Evolutionary conservation across 192 early-diverging fungal species (phyloP).

Genomic region (Rhizoclosmatium globosum): DNA sequence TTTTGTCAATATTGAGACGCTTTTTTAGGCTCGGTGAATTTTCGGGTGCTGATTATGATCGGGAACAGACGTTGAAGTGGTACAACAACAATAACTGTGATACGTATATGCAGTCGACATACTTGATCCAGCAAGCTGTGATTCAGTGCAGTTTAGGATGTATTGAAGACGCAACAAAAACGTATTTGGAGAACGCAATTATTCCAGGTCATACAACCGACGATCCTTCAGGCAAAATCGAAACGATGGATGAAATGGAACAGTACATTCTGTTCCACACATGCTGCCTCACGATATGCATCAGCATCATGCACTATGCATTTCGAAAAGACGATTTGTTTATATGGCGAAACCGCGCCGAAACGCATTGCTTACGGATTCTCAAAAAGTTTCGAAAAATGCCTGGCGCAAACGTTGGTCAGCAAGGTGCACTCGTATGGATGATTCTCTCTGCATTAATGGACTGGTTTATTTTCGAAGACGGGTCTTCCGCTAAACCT

Average conservation of each 20-base stretch:
- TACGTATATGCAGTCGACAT: neutral
- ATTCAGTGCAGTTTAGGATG: conserved; percentile 15
- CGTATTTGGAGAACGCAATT: conserved; percentile 19
- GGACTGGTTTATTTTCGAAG: conserved; percentile 33
- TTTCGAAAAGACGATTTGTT: conserved; percentile 15
- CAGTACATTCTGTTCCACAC: conserved; percentile 1
- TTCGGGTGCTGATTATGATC: conserved; percentile 29
- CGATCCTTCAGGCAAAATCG: neutral
- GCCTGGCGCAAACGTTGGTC: neutral
- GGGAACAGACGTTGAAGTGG: conserved; percentile 8
- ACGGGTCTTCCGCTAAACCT: neutral
- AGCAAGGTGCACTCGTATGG: conserved; percentile 5
- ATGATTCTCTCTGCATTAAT: neutral
- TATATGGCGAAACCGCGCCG: neutral
- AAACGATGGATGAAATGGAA: conserved; percentile 3
- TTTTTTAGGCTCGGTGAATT: conserved; percentile 22
- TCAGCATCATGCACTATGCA: conserved; percentile 2
- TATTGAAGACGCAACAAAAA: conserved; percentile 9
- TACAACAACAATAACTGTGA: conserved; percentile 6
- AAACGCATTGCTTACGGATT: conserved; percentile 10
- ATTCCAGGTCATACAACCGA: neutral
- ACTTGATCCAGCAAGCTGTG: conserved; percentile 27
- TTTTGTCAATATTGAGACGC: neutral
- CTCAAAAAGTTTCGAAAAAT: conserved; percentile 8
- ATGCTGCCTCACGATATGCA: conserved; percentile 4